phyloP scores from a whole-genome alignment of 2,329 filamentous ascomycete genomes.

The Hypoxylon sp. region DNA sequence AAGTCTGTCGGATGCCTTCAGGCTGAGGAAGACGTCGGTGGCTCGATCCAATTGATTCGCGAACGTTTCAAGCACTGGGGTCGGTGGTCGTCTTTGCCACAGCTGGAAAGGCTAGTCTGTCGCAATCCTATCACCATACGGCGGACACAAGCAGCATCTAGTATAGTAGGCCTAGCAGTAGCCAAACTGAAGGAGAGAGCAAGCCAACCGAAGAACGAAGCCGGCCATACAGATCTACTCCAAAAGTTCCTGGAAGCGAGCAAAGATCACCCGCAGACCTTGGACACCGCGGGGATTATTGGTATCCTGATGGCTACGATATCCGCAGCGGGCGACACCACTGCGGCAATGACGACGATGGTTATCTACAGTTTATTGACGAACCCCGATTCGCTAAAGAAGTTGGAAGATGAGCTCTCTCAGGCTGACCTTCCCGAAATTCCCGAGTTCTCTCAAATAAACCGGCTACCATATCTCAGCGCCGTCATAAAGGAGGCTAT shows the following conservation, averaged over 20 bases:
- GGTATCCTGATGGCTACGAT: constrained; percentile 49
- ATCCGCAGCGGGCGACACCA: constrained; percentile 47
- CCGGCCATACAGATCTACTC: constrained; percentile 39
- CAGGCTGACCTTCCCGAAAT: constrained; percentile 38
- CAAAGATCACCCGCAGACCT: constrained; percentile 38
- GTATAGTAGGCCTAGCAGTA: constrained; percentile 41
- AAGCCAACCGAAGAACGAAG: constrained; percentile 9
- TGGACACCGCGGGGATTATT: constrained; percentile 41
- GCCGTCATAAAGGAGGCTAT: constrained; percentile 45
- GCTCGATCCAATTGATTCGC: constrained; percentile 45
- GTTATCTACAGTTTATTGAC: constrained; percentile 56
- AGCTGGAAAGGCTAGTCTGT: constrained; percentile 44
- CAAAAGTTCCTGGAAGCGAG: constrained; percentile 45
- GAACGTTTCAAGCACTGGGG: constrained; percentile 47
- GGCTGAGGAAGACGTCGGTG: constrained; percentile 42
- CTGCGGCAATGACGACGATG: constrained; percentile 39
- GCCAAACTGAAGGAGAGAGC: constrained; percentile 37
- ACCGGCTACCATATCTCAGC: constrained; percentile 46
- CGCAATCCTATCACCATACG: constrained; percentile 45
- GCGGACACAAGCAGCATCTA: constrained; percentile 36
- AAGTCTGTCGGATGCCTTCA: constrained; percentile 45
- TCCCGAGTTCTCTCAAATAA: constrained; percentile 40
- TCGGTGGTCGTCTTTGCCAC: constrained; percentile 44
- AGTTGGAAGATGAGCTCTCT: constrained; percentile 41
- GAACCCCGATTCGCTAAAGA: constrained; percentile 65